These are phyloP conservation scores for Epichloe glyceriae DNA, from an alignment of 2,329 filamentous ascomycete genomes.

Conservation along the genomic window DNA sequence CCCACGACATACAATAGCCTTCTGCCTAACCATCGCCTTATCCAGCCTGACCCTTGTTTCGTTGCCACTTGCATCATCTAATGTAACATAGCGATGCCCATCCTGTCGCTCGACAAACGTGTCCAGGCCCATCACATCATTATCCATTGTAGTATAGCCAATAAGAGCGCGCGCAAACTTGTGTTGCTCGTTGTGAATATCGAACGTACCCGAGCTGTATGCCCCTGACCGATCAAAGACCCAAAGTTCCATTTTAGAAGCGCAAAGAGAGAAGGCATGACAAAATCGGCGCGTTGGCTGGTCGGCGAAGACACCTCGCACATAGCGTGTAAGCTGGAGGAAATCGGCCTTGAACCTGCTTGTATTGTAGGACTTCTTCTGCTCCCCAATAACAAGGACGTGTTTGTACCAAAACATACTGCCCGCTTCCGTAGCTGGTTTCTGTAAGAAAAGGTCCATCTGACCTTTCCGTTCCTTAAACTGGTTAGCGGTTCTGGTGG, in stretches of 20 bases:
- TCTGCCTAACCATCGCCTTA: slow-evolving; percentile 6
- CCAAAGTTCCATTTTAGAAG: slow-evolving; percentile 11
- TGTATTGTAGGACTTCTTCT: slow-evolving; percentile 9
- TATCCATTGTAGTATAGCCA: slow-evolving; percentile 9
- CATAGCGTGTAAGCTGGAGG: slow-evolving; percentile 10
- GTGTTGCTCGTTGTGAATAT: slow-evolving; percentile 8
- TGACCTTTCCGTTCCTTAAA: slow-evolving; percentile 10
- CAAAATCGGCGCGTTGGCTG: slow-evolving; percentile 12
- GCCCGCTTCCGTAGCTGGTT: neutral
- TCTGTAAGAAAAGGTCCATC: slow-evolving; percentile 12
- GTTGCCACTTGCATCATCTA: slow-evolving; percentile 3
- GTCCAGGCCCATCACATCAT: slow-evolving; percentile 9
- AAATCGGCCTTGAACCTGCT: slow-evolving; percentile 9
- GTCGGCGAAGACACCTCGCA: slow-evolving; percentile 7
- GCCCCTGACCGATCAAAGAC: slow-evolving; percentile 11
- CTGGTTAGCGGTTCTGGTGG: slow-evolving; percentile 9
- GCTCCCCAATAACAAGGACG: slow-evolving; percentile 11
- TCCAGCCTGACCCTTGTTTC: neutral
- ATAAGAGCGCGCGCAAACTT: slow-evolving; percentile 9
- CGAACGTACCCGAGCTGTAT: slow-evolving; percentile 9
- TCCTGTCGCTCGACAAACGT: slow-evolving; percentile 5
- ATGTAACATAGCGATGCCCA: neutral
- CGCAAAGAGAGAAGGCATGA: slow-evolving; percentile 7
- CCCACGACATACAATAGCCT: slow-evolving; percentile 7
- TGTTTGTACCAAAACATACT: slow-evolving; percentile 8